A percentile compares a stretch with the other conserved stretches of the same genome.
Conservation (phyloP, 2,329 filamentous ascomycete genomes). For the Venturia asperata region DNA sequence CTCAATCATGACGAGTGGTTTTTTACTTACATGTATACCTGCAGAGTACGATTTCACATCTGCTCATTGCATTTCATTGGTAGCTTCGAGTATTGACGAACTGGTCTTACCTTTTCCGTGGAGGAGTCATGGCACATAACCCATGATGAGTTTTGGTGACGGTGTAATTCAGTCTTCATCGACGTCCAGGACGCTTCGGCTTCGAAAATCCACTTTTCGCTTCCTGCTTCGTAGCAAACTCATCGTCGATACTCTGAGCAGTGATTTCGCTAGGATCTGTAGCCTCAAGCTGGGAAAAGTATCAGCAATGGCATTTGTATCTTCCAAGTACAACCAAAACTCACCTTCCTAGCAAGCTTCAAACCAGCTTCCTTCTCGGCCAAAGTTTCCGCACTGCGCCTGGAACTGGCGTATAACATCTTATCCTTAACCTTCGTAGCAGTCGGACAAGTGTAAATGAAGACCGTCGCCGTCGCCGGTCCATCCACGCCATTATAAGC, state of each 20-base stretch:
- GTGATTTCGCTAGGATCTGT: conserved; percentile 63
- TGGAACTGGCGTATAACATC: conserved; percentile 70
- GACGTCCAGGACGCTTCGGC: conserved; percentile 69
- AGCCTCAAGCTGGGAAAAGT: conserved; percentile 45
- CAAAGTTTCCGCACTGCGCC: conserved; percentile 53
- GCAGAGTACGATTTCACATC: not conserved
- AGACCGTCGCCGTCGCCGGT: conserved; percentile 45
- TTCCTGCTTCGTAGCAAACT: conserved; percentile 61
- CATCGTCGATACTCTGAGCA: conserved; percentile 55
- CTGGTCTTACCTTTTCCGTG: not conserved
- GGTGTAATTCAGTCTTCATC: conserved; percentile 25
- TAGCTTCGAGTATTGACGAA: not conserved
- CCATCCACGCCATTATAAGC: conserved; percentile 34
- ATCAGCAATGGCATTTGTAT: not conserved
- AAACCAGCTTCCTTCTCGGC: conserved; percentile 61
- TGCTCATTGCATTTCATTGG: not conserved
- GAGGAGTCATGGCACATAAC: not conserved
- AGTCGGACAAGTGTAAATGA: conserved; percentile 75
- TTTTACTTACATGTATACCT: not conserved
- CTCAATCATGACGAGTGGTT: not conserved
- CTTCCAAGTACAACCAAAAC: conserved; percentile 28
- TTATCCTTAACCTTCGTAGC: conserved; percentile 70
- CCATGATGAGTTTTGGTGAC: not conserved
- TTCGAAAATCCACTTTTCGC: conserved; percentile 64
- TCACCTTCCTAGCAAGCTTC: conserved; percentile 62